Conservation (phyloP, 495 filamentous ascomycete genomes). For the Cladorrhinum samala region DNA sequence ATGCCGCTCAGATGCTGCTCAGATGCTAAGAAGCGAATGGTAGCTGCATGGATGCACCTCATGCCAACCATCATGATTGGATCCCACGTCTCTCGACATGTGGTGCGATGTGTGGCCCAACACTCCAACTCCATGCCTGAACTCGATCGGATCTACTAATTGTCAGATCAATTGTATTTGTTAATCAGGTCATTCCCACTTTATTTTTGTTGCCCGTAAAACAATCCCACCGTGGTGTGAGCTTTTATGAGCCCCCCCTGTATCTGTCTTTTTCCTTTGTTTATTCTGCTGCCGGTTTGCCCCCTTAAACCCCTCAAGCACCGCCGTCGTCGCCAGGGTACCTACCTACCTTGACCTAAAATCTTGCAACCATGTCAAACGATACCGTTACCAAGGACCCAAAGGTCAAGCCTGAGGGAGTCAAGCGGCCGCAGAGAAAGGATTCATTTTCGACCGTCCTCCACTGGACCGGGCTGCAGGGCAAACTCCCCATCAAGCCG, state of each 20-base stretch:
- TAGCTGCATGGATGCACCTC: conserved; percentile 21
- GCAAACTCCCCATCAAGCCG: conserved; percentile 12
- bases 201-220: not conserved
- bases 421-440: conserved; percentile 24
- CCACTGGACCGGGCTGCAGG: conserved; percentile 25
- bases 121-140: conserved; percentile 31
- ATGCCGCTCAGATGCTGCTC: conserved; percentile 27
- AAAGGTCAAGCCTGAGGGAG: conserved; percentile 17
- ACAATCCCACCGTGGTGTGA: too few relatives aligned
- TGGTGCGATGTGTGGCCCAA: conserved; percentile 27
- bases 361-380: conserved; percentile 26
- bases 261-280: conserved; percentile 10
- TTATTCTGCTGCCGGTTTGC: too few relatives aligned
- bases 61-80: conserved; percentile 32
- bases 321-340: too few relatives aligned
- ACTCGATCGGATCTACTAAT: conserved; percentile 9
- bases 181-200: not conserved
- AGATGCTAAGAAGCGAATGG: too few relatives aligned
- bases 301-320: not conserved
- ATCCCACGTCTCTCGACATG: conserved; percentile 15
- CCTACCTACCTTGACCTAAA: too few relatives aligned
- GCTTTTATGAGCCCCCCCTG: too few relatives aligned
- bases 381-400: conserved; percentile 23
- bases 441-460: conserved; percentile 27
- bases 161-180: conserved; percentile 5